Evolutionary conservation across 768 basidiomycete genomes (phyloP), one percentile per base, ranked within the genome.

Genomic region (Gymnopilus junonius): DNA sequence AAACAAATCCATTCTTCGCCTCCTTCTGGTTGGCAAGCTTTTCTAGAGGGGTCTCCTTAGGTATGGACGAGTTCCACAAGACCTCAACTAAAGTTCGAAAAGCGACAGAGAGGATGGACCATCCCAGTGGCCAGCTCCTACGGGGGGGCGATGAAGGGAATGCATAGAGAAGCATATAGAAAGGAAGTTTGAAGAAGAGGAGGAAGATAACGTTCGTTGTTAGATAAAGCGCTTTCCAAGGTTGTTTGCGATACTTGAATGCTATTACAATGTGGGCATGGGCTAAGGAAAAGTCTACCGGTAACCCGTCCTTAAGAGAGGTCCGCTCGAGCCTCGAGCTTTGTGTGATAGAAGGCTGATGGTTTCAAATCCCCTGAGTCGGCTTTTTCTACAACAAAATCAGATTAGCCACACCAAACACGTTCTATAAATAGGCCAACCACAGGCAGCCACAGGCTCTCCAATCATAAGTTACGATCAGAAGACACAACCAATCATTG

Each of bases 1-100:
- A 61, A 23, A 61, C 59, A 21, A 59, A 59, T 23, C 59, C 59
- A 40, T 51, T 51, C 23, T 51, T 40, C 17, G 46, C 59, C 11
- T 42, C 46, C 3, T 53, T 34, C 17, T 59, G 23, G 21, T 12
- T 2, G 1, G 59, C 51, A 14, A 40, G 48, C 23, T 35, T 21
- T 14, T 59, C 48, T 29, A 35, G 2, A 14, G 59, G 59, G 0
- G 17, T 21, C 4, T n/a, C 39, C 20, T 27, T 14, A 11, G 59
- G 37, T 21, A 51, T 20, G 23, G 46, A 37, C 11, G 37, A 53
- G 37, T 32, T 51, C 37, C 40, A 59, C 4, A 59, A 20, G 23
- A 51, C 15, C 25, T 59, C 31, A 27, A 59, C n/a, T 4, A n/a
- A n/a, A n/a, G n/a, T n/a, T n/a, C n/a, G n/a, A n/a, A n/a, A n/a